Conservation (phyloP, 2,329 filamentous ascomycete genomes). For the Trichoderma pleuroti region DNA sequence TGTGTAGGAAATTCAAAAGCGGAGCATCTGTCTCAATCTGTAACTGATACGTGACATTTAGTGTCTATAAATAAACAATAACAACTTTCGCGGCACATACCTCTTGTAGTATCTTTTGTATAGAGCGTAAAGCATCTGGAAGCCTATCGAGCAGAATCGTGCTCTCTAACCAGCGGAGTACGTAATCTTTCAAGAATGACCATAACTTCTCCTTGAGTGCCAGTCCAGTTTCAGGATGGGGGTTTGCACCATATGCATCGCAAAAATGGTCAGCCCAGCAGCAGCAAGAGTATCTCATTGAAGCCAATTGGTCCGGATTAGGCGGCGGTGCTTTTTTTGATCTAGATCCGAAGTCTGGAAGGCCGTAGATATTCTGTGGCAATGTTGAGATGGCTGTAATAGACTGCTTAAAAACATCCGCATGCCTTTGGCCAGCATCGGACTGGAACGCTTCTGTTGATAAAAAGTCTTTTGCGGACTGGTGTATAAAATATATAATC, state of each 20-base stretch:
- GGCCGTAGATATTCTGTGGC: constrained; percentile 35
- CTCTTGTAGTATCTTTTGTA: constrained; percentile 11
- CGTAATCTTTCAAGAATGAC: constrained; percentile 19
- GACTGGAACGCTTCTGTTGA: constrained; percentile 24
- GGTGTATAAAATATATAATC: constrained; percentile 39
- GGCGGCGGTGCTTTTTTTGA: constrained; percentile 23
- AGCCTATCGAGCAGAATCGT: constrained; percentile 20
- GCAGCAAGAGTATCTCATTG: constrained; percentile 27
- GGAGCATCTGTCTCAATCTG: constrained; percentile 1
- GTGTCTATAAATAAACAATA: too few species aligned
- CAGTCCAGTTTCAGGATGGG: constrained; percentile 17
- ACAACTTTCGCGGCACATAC: too few species aligned
- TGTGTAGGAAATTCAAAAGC: constrained; percentile 30
- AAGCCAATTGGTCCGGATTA: constrained; percentile 21
- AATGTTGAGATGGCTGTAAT: constrained; percentile 33
- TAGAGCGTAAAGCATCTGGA: constrained; percentile 10
- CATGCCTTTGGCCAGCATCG: constrained; percentile 27
- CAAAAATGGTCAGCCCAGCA: constrained; percentile 36
- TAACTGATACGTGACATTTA: background rate
- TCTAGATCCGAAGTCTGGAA: constrained; percentile 26
- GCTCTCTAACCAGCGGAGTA: constrained; percentile 24
- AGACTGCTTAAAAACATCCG: constrained; percentile 35
- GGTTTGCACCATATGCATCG: background rate
- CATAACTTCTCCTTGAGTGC: constrained; percentile 22
- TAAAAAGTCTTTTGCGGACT: constrained; percentile 42